A percentile compares a stretch with the other conserved stretches of the same genome.
phyloP scores from a whole-genome alignment of 1,284 basidiomycete genomes.

The Austropuccinia psidii region DNA sequence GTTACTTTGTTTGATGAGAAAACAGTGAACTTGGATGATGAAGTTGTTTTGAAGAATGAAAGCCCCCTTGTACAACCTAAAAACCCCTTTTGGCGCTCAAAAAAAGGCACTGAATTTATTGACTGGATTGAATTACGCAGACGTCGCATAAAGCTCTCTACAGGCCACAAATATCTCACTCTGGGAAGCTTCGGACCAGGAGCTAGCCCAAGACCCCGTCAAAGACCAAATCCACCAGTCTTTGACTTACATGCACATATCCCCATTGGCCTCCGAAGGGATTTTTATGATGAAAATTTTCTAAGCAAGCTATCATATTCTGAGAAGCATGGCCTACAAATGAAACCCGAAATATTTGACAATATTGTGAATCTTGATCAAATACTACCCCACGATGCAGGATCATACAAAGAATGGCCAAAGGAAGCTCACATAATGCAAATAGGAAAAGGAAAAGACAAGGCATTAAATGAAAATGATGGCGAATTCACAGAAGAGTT shows the following conservation, averaged over 20 bases:
- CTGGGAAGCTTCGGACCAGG: not conserved
- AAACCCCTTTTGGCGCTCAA: slow-evolving; percentile 11
- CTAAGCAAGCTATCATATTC: not conserved
- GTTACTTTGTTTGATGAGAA: slow-evolving; percentile 15
- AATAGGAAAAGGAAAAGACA: too few relatives aligned
- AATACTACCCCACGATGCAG: too few relatives aligned
- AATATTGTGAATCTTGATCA: too few relatives aligned
- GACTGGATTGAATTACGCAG: slow-evolving; percentile 18
- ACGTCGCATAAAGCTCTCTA: not conserved
- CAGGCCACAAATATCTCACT: not conserved
- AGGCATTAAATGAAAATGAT: too few relatives aligned
- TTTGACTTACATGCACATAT: not conserved
- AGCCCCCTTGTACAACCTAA: not conserved
- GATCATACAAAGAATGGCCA: too few relatives aligned
- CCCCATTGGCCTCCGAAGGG: slow-evolving; percentile 17
- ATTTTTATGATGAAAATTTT: slow-evolving; percentile 3
- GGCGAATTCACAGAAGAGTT: too few relatives aligned
- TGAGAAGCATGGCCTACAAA: slow-evolving; percentile 6
- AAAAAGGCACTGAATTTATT: slow-evolving; percentile 14
- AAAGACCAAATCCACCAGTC: not conserved
- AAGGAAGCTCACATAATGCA: too few relatives aligned
- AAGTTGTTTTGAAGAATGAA: not conserved
- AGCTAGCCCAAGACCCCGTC: not conserved
- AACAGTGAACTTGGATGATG: slow-evolving; percentile 18
- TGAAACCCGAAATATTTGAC: slow-evolving; percentile 9